Evolutionary conservation across 164 flowering plant species (phyloP).

Genomic region (Saururus chinensis): DNA sequence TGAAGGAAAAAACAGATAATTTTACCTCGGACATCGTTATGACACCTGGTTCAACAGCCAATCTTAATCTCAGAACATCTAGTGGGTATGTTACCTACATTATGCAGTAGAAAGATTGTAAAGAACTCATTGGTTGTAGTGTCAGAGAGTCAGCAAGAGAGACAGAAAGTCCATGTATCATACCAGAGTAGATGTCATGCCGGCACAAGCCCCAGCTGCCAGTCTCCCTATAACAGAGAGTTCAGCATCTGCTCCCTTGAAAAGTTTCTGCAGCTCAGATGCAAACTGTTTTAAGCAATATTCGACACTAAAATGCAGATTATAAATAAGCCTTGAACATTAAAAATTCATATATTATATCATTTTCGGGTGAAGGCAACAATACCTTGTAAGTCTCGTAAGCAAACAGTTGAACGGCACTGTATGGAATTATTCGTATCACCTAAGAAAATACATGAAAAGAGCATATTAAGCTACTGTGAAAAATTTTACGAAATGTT

Average conservation of each 20-base stretch:
- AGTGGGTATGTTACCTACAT: conserved; percentile 85
- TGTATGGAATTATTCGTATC: conserved; percentile 81
- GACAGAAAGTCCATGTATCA: conserved; percentile 13
- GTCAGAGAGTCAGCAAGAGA: not conserved
- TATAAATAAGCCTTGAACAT: not conserved
- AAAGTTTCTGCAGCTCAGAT: conserved; percentile 47
- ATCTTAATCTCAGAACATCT: conserved; percentile 84
- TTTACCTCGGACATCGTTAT: conserved; percentile 79
- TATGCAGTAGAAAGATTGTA: not conserved
- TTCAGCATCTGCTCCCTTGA: conserved; percentile 61
- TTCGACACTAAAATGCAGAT: not conserved
- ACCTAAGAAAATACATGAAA: conserved; percentile 30
- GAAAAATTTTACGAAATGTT: too few relatives aligned
- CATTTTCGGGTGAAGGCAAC: not conserved
- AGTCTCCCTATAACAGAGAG: conserved; percentile 90
- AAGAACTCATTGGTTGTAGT: not conserved
- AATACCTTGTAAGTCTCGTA: conserved; percentile 85
- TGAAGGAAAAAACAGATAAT: not conserved
- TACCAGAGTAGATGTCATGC: conserved; percentile 98
- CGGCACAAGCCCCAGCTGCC: conserved; percentile 98
- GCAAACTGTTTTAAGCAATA: conserved; percentile 3
- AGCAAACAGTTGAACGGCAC: conserved; percentile 87
- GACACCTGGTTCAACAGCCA: conserved; percentile 90
- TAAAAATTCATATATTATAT: not conserved
- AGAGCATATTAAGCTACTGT: too few relatives aligned